These are phyloP conservation scores for Fusarium fracticaudum DNA, from an alignment of 2,329 filamentous ascomycete species.

Conservation along the genomic window DNA sequence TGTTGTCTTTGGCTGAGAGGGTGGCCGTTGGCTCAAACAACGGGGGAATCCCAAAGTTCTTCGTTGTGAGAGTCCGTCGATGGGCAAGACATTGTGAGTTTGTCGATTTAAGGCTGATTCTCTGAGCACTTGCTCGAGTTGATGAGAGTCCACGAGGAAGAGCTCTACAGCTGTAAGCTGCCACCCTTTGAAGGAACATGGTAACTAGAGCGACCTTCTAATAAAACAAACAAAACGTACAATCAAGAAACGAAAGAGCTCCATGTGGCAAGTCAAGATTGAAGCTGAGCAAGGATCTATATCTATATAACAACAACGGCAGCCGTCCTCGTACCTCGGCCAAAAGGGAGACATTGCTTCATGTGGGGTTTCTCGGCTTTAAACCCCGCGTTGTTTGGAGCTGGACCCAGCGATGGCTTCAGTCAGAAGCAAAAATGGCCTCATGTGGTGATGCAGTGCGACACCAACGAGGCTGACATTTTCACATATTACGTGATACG, in stretches of 20 bases:
- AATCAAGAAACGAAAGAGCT: not conserved
- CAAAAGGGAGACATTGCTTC: slow-evolving; percentile 36
- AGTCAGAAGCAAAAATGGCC: slow-evolving; percentile 24
- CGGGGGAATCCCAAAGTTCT: slow-evolving; percentile 14
- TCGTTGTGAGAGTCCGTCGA: slow-evolving; percentile 6
- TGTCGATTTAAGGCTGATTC: not conserved
- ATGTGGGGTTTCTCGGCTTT: slow-evolving; percentile 37
- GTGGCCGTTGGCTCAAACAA: slow-evolving; percentile 18
- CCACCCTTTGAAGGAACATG: slow-evolving; percentile 28
- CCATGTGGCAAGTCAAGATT: not conserved
- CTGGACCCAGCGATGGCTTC: slow-evolving; percentile 28
- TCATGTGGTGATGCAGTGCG: not conserved
- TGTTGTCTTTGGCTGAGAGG: slow-evolving; percentile 5
- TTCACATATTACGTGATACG: not conserved
- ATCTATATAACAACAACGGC: not conserved
- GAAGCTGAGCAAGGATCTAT: not conserved
- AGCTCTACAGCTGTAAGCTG: slow-evolving; percentile 20
- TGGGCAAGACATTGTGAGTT: not conserved
- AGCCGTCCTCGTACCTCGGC: slow-evolving; percentile 36
- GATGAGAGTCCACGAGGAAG: slow-evolving; percentile 1
- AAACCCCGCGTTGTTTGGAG: slow-evolving; percentile 39
- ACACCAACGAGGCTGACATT: not conserved
- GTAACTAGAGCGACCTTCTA: not conserved
- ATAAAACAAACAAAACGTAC: not conserved
- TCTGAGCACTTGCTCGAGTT: slow-evolving; percentile 34